Evolutionary conservation across 495 filamentous ascomycete species (phyloP), one percentile per base, ranked within the genome.

Genomic region (Aspergillus cristatus): DNA sequence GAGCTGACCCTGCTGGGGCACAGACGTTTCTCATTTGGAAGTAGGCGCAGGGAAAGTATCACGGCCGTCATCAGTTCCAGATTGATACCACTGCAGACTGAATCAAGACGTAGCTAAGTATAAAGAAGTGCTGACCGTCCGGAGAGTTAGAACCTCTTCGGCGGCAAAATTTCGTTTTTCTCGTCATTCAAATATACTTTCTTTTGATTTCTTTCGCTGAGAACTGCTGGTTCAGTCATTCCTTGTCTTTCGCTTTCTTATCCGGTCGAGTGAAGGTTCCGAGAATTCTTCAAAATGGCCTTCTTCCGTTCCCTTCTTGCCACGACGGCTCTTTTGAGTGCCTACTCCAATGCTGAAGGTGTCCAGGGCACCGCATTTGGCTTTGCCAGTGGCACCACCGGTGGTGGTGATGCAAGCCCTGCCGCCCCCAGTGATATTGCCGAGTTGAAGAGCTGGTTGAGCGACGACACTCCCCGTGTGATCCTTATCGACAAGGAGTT

Each of bases 401-500:
- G 71, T 43, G 71, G 71, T 53, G 67, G 68, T 39, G 49, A 46
- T 49, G 68, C 67, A 4, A 53, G 59, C 16, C 47, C 68, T 10
- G 65, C 55, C 1, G 55, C 63, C 15, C 71, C 70, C 6, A 61
- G 43, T 14, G 55, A 58, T 13, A 69, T 53, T 30, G 37, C 48
- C 12, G 47, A 73, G 53, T 45, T 62, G 31, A 50, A 44, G 4
- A 28, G 37, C 31, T 62, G 47, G 46, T 39, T 62, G 18, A 51
- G 56, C 6, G 66, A 71, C 37, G 54, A 50, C 45, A 51, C 53
- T 11, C 46, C 71, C 12, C 65, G 68, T 28, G 63, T 68, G 5
- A 72, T 75, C 32, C 53, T 75, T 20, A 54, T 72, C 30, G 51
- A 63, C 34, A 68, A 64, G 40, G 58, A 54, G 34, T 72, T 66